Percentiles rank a stretch among this genome's conserved stretches.
Evolutionary conservation across 192 early-diverging fungal genomes (phyloP).

Genomic region (Coemansia sp.): DNA sequence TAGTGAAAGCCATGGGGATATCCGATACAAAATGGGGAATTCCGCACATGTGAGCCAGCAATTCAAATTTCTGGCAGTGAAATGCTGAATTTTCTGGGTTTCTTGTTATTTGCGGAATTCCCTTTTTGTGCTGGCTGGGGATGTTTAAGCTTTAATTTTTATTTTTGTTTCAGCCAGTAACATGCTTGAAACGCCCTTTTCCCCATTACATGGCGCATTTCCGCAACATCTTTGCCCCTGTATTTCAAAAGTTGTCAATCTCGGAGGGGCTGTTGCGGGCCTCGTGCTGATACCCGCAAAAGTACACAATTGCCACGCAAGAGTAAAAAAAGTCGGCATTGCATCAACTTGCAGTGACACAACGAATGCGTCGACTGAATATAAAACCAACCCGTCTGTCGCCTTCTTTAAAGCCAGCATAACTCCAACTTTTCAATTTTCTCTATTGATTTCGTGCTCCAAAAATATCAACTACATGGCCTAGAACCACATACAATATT

Average conservation of each 20-base stretch:
- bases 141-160: background rate
- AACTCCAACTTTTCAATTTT: background rate
- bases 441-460: background rate
- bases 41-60: too few relatives aligned
- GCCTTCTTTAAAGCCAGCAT: background rate
- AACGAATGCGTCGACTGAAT: background rate
- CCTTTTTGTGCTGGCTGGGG: background rate
- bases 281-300: background rate
- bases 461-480: background rate
- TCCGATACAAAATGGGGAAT: too few relatives aligned
- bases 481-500: background rate
- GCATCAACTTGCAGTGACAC: background rate
- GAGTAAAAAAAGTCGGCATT: background rate
- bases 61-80: too few relatives aligned
- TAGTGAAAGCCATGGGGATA: too few relatives aligned
- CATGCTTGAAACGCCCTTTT: background rate
- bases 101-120: background rate
- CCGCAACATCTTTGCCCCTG: background rate
- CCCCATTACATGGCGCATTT: background rate
- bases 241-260: background rate
- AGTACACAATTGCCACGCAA: background rate
- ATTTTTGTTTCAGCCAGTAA: background rate
- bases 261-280: background rate
- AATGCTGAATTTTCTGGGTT: too few relatives aligned
- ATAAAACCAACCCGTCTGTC: background rate